Conservation (phyloP, 805 yeast genomes). For the Pichia phayaonensis region DNA sequence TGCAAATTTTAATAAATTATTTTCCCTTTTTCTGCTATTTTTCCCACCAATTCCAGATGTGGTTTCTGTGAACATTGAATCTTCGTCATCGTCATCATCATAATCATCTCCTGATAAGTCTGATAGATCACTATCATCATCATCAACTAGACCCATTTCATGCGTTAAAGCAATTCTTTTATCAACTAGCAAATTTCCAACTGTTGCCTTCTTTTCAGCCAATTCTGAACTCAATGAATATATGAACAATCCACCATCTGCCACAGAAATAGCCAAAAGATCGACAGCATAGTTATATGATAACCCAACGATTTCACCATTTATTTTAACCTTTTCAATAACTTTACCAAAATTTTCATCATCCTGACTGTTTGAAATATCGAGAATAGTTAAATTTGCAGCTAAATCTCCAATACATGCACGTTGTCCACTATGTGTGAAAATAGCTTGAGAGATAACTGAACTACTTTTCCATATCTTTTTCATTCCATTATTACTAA, state of each 20-base stretch:
- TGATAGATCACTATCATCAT: slow-evolving; percentile 32
- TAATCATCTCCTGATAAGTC: slow-evolving; percentile 28
- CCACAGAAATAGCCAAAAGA: slow-evolving; percentile 46
- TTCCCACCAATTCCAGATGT: slow-evolving; percentile 9
- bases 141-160: slow-evolving; percentile 11
- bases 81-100: slow-evolving; percentile 23
- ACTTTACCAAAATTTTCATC: slow-evolving; percentile 27
- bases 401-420: slow-evolving; percentile 63
- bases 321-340: slow-evolving; percentile 28
- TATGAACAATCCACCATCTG: slow-evolving; percentile 52
- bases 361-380: slow-evolving; percentile 29
- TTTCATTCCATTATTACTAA: slow-evolving; percentile 2
- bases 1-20: slow-evolving; percentile 15
- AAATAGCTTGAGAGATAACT: slow-evolving; percentile 40
- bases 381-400: slow-evolving; percentile 44
- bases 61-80: slow-evolving; percentile 21
- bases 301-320: slow-evolving; percentile 50
- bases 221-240: slow-evolving; percentile 46
- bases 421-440: slow-evolving; percentile 55
- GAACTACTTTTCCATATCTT: slow-evolving; percentile 10
- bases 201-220: slow-evolving; percentile 43
- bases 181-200: slow-evolving; percentile 33
- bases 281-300: slow-evolving; percentile 54
- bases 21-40: slow-evolving; percentile 29
- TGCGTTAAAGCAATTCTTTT: slow-evolving; percentile 21